Evolutionary conservation across 176 grass and related monocot species (phyloP).

Genomic region (Hsuehochloa calcarea): DNA sequence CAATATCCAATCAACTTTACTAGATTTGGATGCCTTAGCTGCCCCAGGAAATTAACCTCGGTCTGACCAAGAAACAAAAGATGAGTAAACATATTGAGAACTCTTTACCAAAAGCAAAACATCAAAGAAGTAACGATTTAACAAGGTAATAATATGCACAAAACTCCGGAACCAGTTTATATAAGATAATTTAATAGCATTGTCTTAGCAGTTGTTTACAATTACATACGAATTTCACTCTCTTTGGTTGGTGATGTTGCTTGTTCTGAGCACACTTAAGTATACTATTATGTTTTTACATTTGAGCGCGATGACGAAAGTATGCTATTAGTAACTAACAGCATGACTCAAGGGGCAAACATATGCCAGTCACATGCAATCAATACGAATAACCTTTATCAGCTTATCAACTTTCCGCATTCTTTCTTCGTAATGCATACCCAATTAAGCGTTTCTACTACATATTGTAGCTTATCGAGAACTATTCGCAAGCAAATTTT

Average conservation of each 20-base stretch:
- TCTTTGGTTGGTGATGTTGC: not conserved
- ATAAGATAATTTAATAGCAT: not conserved
- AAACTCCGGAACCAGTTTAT: not conserved
- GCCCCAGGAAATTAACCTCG: slow-evolving; percentile 93
- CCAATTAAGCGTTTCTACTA: slow-evolving; percentile 15
- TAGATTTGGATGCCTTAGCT: slow-evolving; percentile 96
- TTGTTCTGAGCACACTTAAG: not conserved
- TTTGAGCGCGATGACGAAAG: not conserved
- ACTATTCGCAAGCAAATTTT: slow-evolving; percentile 7
- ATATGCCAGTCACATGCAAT: not conserved
- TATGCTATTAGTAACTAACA: not conserved
- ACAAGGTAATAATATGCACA: not conserved
- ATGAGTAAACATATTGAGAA: not conserved
- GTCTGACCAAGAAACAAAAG: slow-evolving; percentile 58
- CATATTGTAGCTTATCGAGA: not conserved
- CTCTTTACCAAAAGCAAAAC: not conserved
- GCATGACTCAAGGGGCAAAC: not conserved
- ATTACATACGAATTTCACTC: not conserved
- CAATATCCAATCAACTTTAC: slow-evolving; percentile 99
- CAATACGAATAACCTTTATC: not conserved
- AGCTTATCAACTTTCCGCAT: slow-evolving; percentile 1
- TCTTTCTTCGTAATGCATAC: slow-evolving; percentile 4
- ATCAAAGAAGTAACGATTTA: not conserved
- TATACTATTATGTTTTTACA: not conserved
- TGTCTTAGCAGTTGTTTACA: not conserved